Evolutionary conservation across 805 yeast species (phyloP).

Genomic region (Saccharomyces kudriavzevii): DNA sequence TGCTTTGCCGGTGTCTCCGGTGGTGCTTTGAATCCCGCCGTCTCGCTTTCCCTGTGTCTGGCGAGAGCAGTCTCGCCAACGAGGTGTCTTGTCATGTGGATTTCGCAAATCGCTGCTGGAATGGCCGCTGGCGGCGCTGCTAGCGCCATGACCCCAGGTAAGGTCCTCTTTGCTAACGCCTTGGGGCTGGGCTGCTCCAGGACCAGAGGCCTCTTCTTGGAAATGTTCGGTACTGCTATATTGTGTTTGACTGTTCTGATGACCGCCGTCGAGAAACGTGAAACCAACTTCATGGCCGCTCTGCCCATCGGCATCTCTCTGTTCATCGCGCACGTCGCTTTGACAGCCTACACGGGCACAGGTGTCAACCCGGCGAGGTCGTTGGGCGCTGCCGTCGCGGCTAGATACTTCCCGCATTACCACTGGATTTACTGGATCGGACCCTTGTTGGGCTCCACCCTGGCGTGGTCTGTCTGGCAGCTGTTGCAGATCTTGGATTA

Average conservation of each 20-base stretch:
- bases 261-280: conserved; percentile 76
- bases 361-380: conserved; percentile 89
- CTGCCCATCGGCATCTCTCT: conserved; percentile 75
- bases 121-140: conserved; percentile 92
- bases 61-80: conserved; percentile 67
- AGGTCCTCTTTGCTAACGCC: conserved; percentile 58
- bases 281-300: conserved; percentile 72
- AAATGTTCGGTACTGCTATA: conserved; percentile 69
- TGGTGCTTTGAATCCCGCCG: conserved; percentile 87
- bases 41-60: conserved; percentile 62
- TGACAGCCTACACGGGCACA: conserved; percentile 82
- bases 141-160: conserved; percentile 77
- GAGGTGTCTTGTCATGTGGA: conserved; percentile 56
- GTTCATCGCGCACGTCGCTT: conserved; percentile 72
- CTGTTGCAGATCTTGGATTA: conserved; percentile 57
- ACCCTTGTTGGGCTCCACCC: conserved; percentile 61
- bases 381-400: conserved; percentile 75
- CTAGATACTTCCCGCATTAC: conserved; percentile 64
- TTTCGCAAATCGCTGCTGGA: conserved; percentile 73
- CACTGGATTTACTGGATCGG: conserved; percentile 95
- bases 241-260: conserved; percentile 71
- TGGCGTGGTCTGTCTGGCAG: conserved; percentile 64
- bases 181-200: conserved; percentile 66
- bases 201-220: conserved; percentile 71
- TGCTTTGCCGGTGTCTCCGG: conserved; percentile 61